Percentiles rank a stretch among this genome's conserved stretches.
Evolutionary conservation across 2,329 filamentous ascomycete genomes (phyloP).

Genomic region (Pochonia chlamydosporia): DNA sequence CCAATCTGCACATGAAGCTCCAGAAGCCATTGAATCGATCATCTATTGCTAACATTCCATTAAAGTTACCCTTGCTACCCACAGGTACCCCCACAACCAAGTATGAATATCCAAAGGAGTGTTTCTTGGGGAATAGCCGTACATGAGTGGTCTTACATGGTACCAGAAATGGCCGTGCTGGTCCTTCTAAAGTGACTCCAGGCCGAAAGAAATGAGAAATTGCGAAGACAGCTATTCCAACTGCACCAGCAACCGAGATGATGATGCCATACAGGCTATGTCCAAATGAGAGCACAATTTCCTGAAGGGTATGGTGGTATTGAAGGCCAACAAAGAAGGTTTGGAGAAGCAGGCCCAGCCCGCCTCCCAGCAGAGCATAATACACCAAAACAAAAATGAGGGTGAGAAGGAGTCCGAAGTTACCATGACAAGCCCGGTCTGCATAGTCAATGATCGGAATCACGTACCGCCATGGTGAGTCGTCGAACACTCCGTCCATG

Average conservation of each 20-base stretch:
- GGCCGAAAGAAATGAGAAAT: neutral
- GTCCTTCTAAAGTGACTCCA: constrained; percentile 5
- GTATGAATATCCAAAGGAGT: constrained; percentile 67
- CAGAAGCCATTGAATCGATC: neutral
- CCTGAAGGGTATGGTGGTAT: neutral
- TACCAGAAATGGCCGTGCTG: constrained; percentile 47
- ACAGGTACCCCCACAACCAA: constrained; percentile 64
- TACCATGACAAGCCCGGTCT: constrained; percentile 9
- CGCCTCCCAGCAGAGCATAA: constrained; percentile 14
- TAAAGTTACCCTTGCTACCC: constrained; percentile 50
- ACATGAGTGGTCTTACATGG: constrained; percentile 61
- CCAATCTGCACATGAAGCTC: constrained; percentile 3
- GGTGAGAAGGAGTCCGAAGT: neutral
- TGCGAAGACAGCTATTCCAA: neutral
- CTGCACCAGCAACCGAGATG: neutral
- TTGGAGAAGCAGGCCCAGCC: constrained; percentile 15
- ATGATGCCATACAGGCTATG: neutral
- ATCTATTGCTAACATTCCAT: constrained; percentile 48
- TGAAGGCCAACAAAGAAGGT: constrained; percentile 4
- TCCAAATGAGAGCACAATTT: neutral
- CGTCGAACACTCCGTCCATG: constrained; percentile 21
- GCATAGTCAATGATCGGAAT: constrained; percentile 15
- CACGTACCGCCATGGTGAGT: constrained; percentile 16
- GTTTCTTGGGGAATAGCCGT: constrained; percentile 60
- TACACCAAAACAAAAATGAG: constrained; percentile 10